Evolutionary conservation across 331 rosid species (phyloP), one percentile per base, ranked within the genome.

Genomic region (Malus hybrid): DNA sequence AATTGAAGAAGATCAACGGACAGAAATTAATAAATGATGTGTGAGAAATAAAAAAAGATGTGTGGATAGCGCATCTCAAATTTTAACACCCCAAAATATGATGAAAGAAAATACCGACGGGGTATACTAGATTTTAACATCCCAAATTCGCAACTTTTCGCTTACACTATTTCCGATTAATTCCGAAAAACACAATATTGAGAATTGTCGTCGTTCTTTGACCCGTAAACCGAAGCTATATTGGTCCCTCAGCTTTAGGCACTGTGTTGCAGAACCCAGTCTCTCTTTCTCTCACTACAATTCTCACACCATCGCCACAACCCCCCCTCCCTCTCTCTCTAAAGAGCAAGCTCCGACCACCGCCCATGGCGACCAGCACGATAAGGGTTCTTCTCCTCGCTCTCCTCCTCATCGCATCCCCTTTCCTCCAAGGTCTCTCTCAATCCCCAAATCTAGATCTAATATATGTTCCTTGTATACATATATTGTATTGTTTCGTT

Each of bases 371-470:
- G 73, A 70, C 84, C 84, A 80, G 71, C 57, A 52, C 20, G 29
- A 20, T 87, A 48, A 82, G 83, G 84, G 78, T 90, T 75, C 79
- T 94, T 82, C 76, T 90, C 71, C 83, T 94, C 66, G 87, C 89
- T 71, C 67, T 94, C 53, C 81, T 94, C 55, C 88, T 92, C 78
- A 39, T 92, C 64, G 95, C 96, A 6, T 87, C 93, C 7, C 95
- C 99, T 53, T 78, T 89, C 50, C 33, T 87, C 44, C 91, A 81
- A 88, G 99, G 99, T 93, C 66, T 69, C 68, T 76, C 72, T 68
- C 44, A 33, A 53, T 20, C 66, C 80, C 24, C 68, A 84, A 91
- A 91, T 91, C 92, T 87, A 87, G 87, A 85, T 87, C 87, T 68
- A 5, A 39, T 39, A 39, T 3, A 2, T 39, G 46, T 39, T 39